A percentile compares a stretch with the other conserved stretches of the same genome.
Evolutionary conservation across 2,329 filamentous ascomycete species (phyloP).

Genomic region (Colletotrichum tabaci): DNA sequence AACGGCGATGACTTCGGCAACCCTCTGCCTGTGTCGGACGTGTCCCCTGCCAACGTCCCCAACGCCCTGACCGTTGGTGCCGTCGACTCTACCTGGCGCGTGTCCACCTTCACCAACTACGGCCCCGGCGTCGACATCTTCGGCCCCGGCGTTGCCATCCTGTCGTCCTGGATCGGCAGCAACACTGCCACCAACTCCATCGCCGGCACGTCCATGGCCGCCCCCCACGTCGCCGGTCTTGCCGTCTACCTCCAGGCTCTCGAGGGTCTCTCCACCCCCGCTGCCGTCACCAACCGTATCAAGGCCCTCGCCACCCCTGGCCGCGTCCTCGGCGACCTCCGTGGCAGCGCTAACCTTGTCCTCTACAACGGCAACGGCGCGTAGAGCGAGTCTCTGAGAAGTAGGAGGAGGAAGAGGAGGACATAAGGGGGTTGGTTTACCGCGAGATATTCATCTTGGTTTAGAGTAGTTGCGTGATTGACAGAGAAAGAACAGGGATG

Average conservation of each 20-base stretch:
- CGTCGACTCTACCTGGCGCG: constrained; percentile 55
- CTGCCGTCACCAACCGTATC: constrained; percentile 58
- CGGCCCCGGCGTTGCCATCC: constrained; percentile 63
- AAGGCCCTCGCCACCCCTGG: constrained; percentile 57
- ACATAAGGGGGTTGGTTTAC: no score
- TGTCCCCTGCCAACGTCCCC: constrained; percentile 64
- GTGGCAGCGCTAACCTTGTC: constrained; percentile 60
- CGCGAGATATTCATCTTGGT: no score
- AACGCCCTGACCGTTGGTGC: constrained; percentile 69
- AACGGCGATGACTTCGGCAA: constrained; percentile 57
- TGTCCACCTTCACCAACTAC: constrained; percentile 66
- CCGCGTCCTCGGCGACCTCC: constrained; percentile 52
- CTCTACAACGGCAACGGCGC: constrained; percentile 60
- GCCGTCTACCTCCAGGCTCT: constrained; percentile 69
- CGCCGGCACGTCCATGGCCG: constrained; percentile 74
- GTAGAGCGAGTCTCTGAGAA: not conserved
- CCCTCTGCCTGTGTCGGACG: constrained; percentile 46
- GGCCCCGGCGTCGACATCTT: constrained; percentile 65
- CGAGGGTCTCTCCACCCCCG: constrained; percentile 58
- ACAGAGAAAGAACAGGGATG: no score
- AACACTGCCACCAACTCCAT: constrained; percentile 60
- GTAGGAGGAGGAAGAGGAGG: no score
- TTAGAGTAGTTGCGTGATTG: no score
- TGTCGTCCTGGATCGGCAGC: constrained; percentile 62
- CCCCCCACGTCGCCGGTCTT: constrained; percentile 73